A percentile compares a stretch with the other conserved stretches of the same genome.
Evolutionary conservation across 345 rosid genomes (phyloP).

Genomic region (Acer yangbiense): DNA sequence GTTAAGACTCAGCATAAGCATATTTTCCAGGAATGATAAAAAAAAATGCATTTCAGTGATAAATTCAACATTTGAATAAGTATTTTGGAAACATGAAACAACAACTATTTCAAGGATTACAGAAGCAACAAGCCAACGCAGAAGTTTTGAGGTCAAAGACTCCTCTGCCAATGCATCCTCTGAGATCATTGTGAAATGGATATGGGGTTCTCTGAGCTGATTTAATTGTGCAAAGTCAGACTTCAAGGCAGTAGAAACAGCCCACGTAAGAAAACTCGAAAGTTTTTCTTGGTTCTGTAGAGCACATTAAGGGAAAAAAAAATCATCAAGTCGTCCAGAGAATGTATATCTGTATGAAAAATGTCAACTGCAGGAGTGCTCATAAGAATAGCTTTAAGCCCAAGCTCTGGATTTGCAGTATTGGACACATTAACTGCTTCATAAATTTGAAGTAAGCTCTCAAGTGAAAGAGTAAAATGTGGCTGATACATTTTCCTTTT

Average conservation of each 20-base stretch:
- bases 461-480: conserved; percentile 66
- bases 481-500: conserved; percentile 73
- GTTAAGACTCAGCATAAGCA: no score
- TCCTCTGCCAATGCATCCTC: conserved; percentile 53
- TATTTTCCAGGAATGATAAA: no score
- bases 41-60: neutral
- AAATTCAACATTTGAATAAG: neutral
- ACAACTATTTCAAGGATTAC: conserved; percentile 43
- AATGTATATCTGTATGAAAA: conserved; percentile 17
- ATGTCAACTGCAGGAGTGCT: conserved; percentile 68
- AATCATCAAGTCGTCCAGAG: neutral
- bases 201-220: conserved; percentile 26
- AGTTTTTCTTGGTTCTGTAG: conserved; percentile 62
- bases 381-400: conserved; percentile 66
- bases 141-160: conserved; percentile 59
- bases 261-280: conserved; percentile 73
- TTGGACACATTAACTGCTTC: conserved; percentile 40
- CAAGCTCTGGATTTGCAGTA: conserved; percentile 52
- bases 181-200: conserved; percentile 18
- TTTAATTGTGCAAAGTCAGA: conserved; percentile 39
- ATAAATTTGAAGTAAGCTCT: conserved; percentile 60
- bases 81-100: neutral
- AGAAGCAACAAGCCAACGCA: conserved; percentile 82
- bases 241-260: conserved; percentile 61
- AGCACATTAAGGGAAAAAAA: conserved; percentile 18